Conservation (phyloP, 129 eudicot species). For the Centrapalus pauciflorus region DNA sequence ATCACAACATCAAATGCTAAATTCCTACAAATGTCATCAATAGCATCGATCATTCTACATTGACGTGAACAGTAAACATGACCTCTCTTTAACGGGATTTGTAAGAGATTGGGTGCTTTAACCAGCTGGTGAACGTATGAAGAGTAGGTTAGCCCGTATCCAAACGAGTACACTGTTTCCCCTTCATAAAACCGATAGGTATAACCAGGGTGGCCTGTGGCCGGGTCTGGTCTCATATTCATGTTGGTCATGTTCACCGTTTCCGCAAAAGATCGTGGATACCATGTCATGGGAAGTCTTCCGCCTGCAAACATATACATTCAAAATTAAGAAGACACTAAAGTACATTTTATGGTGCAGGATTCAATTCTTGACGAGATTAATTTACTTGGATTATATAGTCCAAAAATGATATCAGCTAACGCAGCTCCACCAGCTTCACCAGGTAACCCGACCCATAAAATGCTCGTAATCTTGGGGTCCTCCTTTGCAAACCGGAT, state of each 20-base stretch:
- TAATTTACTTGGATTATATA: constrained; percentile 34
- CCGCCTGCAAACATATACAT: constrained; percentile 27
- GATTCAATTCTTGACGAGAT: not conserved
- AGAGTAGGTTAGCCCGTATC: constrained; percentile 41
- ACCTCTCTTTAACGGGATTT: not conserved
- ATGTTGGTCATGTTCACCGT: constrained; percentile 47
- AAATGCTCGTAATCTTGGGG: constrained; percentile 31
- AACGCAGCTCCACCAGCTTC: constrained; percentile 50
- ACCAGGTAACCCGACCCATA: constrained; percentile 58
- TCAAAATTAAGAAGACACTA: not conserved
- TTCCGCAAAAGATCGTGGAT: constrained; percentile 36
- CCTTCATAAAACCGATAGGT: constrained; percentile 38
- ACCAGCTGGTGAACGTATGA: constrained; percentile 13
- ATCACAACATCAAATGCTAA: constrained; percentile 17
- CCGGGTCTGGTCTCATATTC: constrained; percentile 39
- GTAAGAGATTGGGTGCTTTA: constrained; percentile 25
- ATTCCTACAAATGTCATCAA: constrained; percentile 10
- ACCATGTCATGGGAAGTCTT: constrained; percentile 46
- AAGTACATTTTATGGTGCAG: not conserved
- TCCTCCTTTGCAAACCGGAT: constrained; percentile 30
- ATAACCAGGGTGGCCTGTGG: constrained; percentile 36
- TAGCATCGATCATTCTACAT: constrained; percentile 12
- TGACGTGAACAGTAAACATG: not conserved
- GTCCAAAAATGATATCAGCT: constrained; percentile 42
- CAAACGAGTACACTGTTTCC: constrained; percentile 27